Evolutionary conservation across 2,329 filamentous ascomycete species (phyloP).

Genomic region (Aspergillaceae sp.): DNA sequence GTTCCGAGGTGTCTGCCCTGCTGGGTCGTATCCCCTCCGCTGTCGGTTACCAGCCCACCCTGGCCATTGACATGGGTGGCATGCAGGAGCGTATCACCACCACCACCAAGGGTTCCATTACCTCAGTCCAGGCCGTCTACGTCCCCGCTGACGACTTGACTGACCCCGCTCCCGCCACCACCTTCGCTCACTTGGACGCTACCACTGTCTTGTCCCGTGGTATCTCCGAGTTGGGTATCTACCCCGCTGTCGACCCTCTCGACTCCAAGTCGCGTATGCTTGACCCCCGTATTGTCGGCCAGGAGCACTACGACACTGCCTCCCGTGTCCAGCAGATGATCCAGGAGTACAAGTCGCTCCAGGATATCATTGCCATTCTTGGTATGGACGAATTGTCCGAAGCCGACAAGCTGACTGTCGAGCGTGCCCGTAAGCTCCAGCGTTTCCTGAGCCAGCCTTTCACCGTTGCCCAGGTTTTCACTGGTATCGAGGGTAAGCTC

Average conservation of each 20-base stretch:
- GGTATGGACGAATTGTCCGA: constrained; percentile 99
- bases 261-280: constrained; percentile 99
- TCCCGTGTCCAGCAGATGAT: constrained; percentile 97
- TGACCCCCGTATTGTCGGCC: constrained; percentile 94
- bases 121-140: constrained; percentile 99
- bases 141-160: constrained; percentile 99
- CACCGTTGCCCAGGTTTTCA: constrained; percentile 67
- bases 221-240: constrained; percentile 99
- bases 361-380: constrained; percentile 99
- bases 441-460: constrained; percentile 99
- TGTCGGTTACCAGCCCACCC: constrained; percentile 99
- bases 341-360: constrained; percentile 99
- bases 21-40: constrained; percentile 99
- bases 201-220: constrained; percentile 99
- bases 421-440: constrained; percentile 99
- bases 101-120: constrained; percentile 99
- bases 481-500: constrained; percentile 86
- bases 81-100: constrained; percentile 99
- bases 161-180: constrained; percentile 97
- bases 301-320: constrained; percentile 95
- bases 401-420: constrained; percentile 98
- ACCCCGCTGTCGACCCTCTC: constrained; percentile 98
- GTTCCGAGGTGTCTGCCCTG: constrained; percentile 99
- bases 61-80: constrained; percentile 96
- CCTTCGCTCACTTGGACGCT: constrained; percentile 99